Conservation (phyloP, 805 yeast genomes). For the Clavispora vitiphila region DNA sequence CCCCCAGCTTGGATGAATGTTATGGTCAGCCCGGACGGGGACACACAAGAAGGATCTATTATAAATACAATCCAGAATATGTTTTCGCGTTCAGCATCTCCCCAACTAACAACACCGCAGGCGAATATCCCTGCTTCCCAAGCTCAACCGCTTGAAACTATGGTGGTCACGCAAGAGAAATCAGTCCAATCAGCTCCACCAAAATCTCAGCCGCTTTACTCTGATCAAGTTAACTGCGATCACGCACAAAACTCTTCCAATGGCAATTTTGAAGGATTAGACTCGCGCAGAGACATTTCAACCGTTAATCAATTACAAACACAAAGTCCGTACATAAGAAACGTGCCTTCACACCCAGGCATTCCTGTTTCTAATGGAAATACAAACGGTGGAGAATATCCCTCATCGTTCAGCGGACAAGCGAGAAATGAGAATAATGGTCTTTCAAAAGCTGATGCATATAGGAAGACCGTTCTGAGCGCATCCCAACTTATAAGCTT, state of each 20-base stretch:
- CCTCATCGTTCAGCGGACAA: neutral
- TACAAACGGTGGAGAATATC: neutral
- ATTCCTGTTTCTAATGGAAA: too few species aligned
- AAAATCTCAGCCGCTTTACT: too few species aligned
- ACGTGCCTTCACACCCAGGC: too few species aligned
- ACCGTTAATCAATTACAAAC: too few species aligned
- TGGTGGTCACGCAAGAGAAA: too few species aligned
- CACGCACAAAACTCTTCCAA: too few species aligned
- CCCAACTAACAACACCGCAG: constrained; percentile 2
- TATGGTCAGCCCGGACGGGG: neutral
- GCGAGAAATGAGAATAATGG: neutral
- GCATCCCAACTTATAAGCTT: neutral
- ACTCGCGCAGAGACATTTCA: too few species aligned
- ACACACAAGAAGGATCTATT: constrained; percentile 4
- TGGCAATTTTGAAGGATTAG: too few species aligned
- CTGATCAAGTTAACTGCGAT: neutral
- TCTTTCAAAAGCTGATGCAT: neutral
- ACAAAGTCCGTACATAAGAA: too few species aligned
- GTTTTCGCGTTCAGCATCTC: constrained; percentile 7
- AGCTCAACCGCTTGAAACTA: neutral
- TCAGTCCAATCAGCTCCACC: too few species aligned
- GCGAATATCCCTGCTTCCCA: neutral
- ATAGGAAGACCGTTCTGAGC: neutral
- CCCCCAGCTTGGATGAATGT: neutral
- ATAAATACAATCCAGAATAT: constrained; percentile 8